phyloP scores from a whole-genome alignment of 768 basidiomycete genomes.

The Trametes cinnabarina region DNA sequence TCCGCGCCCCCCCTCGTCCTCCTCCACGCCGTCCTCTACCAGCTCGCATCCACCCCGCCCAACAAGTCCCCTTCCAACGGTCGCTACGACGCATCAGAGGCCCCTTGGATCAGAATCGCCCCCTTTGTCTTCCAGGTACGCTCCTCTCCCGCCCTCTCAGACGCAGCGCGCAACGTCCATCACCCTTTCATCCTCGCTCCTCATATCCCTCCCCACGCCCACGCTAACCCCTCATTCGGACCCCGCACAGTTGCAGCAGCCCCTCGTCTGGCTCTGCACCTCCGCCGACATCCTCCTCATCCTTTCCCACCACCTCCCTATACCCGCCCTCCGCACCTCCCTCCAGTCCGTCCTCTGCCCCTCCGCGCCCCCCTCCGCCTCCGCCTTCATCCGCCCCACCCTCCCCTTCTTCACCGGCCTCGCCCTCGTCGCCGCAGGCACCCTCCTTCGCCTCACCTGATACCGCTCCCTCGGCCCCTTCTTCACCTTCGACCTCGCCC shows the following conservation, averaged over 20 bases:
- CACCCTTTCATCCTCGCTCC: background rate
- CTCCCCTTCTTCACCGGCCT: slow-evolving; percentile 19
- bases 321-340: slow-evolving; percentile 17
- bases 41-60: slow-evolving; percentile 54
- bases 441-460: slow-evolving; percentile 26
- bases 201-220: background rate
- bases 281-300: slow-evolving; percentile 24
- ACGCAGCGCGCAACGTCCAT: background rate
- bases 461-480: slow-evolving; percentile 34
- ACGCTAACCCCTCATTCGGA: background rate
- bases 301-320: slow-evolving; percentile 17
- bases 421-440: slow-evolving; percentile 18
- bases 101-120: slow-evolving; percentile 53
- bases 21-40: slow-evolving; percentile 50
- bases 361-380: slow-evolving; percentile 1
- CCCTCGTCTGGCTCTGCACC: slow-evolving; percentile 42
- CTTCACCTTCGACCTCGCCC: slow-evolving; percentile 36
- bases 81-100: slow-evolving; percentile 53
- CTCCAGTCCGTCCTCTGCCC: slow-evolving; percentile 17
- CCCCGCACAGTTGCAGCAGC: slow-evolving; percentile 43
- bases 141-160: background rate
- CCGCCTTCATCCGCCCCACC: slow-evolving; percentile 18
- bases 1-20: slow-evolving; percentile 47
- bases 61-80: slow-evolving; percentile 50
- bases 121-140: slow-evolving; percentile 54